Conservation (phyloP, 805 yeast species). For the Wickerhamomyces chambardii region DNA sequence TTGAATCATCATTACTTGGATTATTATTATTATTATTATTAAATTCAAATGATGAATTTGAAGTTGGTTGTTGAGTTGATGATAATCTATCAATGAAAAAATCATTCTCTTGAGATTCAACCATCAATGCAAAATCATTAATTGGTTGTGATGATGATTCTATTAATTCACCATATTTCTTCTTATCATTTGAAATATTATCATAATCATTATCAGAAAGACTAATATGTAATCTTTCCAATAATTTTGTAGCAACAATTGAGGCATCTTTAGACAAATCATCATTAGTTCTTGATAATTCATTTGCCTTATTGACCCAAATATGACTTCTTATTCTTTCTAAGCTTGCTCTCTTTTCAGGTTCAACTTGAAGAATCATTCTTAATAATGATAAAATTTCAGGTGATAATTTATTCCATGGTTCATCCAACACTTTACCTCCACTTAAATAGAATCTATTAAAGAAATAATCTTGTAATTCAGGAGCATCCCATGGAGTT, state of each 20-base stretch:
- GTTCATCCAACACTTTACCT: conserved; percentile 36
- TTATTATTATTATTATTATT: conserved; percentile 21
- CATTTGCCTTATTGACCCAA: conserved; percentile 42
- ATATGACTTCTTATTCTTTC: conserved; percentile 36
- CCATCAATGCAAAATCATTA: conserved; percentile 29
- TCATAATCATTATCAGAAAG: conserved; percentile 9
- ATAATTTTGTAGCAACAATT: conserved; percentile 37
- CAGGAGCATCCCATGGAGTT: conserved; percentile 68
- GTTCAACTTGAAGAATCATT: conserved; percentile 40
- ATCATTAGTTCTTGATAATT: conserved; percentile 30
- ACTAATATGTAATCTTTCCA: conserved; percentile 45
- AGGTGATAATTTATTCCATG: conserved; percentile 48
- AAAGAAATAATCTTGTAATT: conserved; percentile 39
- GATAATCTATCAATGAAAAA: conserved; percentile 14
- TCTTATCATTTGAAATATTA: not conserved
- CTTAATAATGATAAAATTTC: conserved; percentile 41
- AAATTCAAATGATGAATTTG: conserved; percentile 6
- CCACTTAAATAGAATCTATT: conserved; percentile 28
- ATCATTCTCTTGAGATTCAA: conserved; percentile 25
- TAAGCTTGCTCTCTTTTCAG: conserved; percentile 32
- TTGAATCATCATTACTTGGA: too few species aligned
- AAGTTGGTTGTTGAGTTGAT: conserved; percentile 27
- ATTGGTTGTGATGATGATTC: conserved; percentile 39
- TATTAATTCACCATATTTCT: conserved; percentile 9
- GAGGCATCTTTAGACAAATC: conserved; percentile 49